Base-by-base conservation (phyloP, 2,329 filamentous ascomycete genomes). In the Aspergillus cejpii region DNA sequence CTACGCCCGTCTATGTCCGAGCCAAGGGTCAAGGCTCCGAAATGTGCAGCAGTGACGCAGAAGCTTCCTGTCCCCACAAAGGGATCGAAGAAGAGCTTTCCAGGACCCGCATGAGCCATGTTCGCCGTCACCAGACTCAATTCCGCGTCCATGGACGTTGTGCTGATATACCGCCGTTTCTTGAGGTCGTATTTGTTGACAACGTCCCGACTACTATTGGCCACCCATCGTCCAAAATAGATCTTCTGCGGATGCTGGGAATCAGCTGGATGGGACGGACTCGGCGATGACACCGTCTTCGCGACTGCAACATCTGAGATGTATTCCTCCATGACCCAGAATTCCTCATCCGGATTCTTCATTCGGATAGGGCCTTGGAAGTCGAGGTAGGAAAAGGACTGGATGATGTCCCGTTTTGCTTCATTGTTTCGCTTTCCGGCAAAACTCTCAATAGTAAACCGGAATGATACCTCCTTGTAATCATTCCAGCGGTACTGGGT, bases 31-130 rank as follows among this genome's bases (percentile, higher is more conserved):
- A 85, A 64, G 1, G 90, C 88, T 1, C 92, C 92, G 58, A 94
- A 96, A 66, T 95, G 85, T 1, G 90, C 85, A 56, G 87, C 91
- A 0, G 92, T 88, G 19, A 98, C 74, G 1, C 88, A 85, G 60
- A 98, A 97, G 43, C 88, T 91, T 4, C 91, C 92, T 0, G 92
- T 97, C 3, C 92, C 92, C 47, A 92, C 89, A 61, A 98, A 98
- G 0, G 92, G 92, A 57, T 98, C 92, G 59, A 91, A 96, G 58
- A 94, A 87, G 2, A 97, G 63, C 61, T 87, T 94, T 0, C 88
- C 91, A 0, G 89, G 85, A 0, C 73, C 83, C 0, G 89, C 89
- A 11, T 87, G 79, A 0, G 87, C 87, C 55, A 98, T 81, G 60
- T 97, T 98, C 1, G 91, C 92, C 0, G 90, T 96, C 17, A 98